Conservation (phyloP, 495 filamentous ascomycete species). For the Aspergillus biplanus region DNA sequence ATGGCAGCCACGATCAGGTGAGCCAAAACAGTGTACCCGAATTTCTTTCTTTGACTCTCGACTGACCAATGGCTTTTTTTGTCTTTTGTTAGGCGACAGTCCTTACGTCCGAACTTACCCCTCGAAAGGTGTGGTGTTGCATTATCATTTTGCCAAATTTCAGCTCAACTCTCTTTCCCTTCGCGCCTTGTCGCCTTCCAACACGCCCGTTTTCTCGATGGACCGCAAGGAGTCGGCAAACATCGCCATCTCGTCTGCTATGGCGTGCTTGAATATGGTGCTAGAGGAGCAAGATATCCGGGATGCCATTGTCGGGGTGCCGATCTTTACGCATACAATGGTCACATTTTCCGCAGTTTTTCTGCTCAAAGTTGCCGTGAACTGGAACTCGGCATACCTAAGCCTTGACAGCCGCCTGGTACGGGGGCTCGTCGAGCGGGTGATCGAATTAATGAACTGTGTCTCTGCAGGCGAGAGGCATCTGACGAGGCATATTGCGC, state of each 20-base stretch:
- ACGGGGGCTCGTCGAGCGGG: constrained; percentile 50
- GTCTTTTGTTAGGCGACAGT: constrained; percentile 43
- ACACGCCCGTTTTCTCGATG: constrained; percentile 55
- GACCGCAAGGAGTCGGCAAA: constrained; percentile 59
- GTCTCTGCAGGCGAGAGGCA: constrained; percentile 56
- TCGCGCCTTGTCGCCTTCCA: constrained; percentile 52
- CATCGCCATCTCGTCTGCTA: constrained; percentile 59
- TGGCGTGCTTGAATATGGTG: constrained; percentile 58
- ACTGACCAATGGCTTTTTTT: background rate
- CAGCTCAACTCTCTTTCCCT: constrained; percentile 63
- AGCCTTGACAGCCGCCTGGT: constrained; percentile 48
- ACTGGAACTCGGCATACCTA: constrained; percentile 56
- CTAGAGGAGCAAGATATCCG: constrained; percentile 60
- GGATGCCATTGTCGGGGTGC: constrained; percentile 61
- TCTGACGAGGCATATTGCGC: constrained; percentile 56
- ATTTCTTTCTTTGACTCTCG: background rate
- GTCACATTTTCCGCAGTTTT: constrained; percentile 62
- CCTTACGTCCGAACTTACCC: constrained; percentile 60
- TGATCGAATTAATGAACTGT: constrained; percentile 56
- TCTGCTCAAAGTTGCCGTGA: constrained; percentile 58
- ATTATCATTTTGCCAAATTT: constrained; percentile 64
- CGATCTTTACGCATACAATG: constrained; percentile 66
- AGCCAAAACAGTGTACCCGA: constrained; percentile 18
- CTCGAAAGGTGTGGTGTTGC: constrained; percentile 61
- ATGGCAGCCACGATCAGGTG: constrained; percentile 59